Base-by-base conservation (phyloP, 352 stramenopile species). In the Aphanomyces stellatus region DNA sequence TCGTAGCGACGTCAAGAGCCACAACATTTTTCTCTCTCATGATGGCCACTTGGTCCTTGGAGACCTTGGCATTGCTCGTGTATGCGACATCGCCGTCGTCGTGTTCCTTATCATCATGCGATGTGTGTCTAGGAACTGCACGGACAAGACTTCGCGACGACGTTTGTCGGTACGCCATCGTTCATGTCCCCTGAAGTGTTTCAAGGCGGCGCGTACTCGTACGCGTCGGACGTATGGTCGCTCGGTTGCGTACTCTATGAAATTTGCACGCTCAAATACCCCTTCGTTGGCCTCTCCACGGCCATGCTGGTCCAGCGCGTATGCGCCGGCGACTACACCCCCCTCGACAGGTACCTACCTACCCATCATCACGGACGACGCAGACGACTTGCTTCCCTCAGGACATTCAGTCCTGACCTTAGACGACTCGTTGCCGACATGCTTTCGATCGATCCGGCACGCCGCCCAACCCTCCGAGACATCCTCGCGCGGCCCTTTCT, bases 161-260 rank as follows among this genome's bases (percentile, higher is more conserved):
- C 88, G 33, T 74, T 90, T 24, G 84, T 96, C n/a, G 90, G 90
- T 22, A 97, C 89, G 13, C 90, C 90, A 1, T 74, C 93, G 41
- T 97, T 96, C 69, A 95, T 96, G 80, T 79, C 81, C 6, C 89
- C 88, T 1, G 90, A 97, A 73, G 78, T 96, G 48, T 89, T 83
- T 63, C 81, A 89, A 8, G 77, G 81, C 62, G 75, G 88, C 46
- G 61, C 77, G 8, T 97, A 98, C 76, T 75, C 80, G 59, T 82
- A 80, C 41, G 76, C 77, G 10, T 90, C 77, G 27, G 91, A 98
- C 71, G 74, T 97, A 19, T 98, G 90, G 88, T 82, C 87, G 5
- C 76, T 97, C 2, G 90, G 90, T 2, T 94, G 89, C 53, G 72
- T 95, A 4, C 57, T 97, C 11, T 96, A 91, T 53, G 87, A 97